Base-by-base conservation (phyloP, 1,284 basidiomycete species). In the Fomitopsis schrenkii region DNA sequence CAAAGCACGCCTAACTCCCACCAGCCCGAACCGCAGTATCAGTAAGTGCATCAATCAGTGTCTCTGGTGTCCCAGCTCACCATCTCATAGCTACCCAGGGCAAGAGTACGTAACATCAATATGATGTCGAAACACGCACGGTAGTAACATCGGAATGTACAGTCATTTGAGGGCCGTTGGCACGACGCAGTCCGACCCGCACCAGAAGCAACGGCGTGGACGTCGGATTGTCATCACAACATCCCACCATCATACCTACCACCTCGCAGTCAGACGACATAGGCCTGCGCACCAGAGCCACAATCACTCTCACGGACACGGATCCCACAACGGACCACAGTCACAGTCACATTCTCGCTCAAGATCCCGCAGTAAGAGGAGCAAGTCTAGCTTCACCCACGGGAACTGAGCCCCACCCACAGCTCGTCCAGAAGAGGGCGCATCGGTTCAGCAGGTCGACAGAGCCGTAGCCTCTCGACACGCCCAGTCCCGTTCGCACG, bases 281-380 rank as follows among this genome's bases (percentile, higher is more conserved):
- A 10, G 7, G 22, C 52, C 14, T 19, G 7, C 8, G 19, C 52
- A 54, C n/a, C 52, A 38, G 5, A 54, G 3, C n/a, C 28, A 54
- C 26, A 12, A 28, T 22, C 63, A 64, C n/a, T 60, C 62, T 6
- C 63, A 64, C 58, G 55, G 33, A 50, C 63, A 48, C 54, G 59
- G 42, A 63, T 63, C 36, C 26, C 50, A 33, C 66, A 63, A 30
- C 15, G 7, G 15, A 45, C 7, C 35, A 26, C 35, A 50, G 44
- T 36, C 58, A 42, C 22, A 58, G 36, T 41, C 63, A 58, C 30
- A 61, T 42, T 42, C 60, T 55, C 33, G 35, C 52, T 50, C 48
- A 5, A 30, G 48, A 33, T 50, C 48, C 2, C 48, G 48, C 28
- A 50, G 48, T 50, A 33, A 50, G 48, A 1, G 28, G 8, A 7